These are phyloP conservation scores for Ambrosia hybrid DNA, from an alignment of 140 eudicot species.

Conservation along the genomic window DNA sequence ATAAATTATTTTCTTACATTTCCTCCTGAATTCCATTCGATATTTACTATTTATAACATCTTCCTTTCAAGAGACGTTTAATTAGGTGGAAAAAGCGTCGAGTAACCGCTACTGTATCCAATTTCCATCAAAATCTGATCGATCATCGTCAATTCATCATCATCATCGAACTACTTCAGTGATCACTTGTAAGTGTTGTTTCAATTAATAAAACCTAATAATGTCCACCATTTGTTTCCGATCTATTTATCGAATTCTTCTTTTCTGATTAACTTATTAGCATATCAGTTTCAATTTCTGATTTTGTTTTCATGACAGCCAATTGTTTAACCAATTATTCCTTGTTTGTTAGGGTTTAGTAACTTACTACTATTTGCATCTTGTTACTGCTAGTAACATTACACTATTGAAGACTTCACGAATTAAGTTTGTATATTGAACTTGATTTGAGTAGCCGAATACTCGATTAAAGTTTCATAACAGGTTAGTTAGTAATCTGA, in stretches of 20 bases:
- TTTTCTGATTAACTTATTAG: background rate
- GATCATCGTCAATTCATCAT: too few species aligned
- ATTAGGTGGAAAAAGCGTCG: too few species aligned
- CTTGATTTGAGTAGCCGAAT: conserved; percentile 15
- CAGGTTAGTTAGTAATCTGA: background rate
- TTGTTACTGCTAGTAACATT: conserved; percentile 3
- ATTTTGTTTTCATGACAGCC: background rate
- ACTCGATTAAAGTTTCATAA: background rate
- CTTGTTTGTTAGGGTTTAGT: conserved; percentile 10
- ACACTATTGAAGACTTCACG: background rate
- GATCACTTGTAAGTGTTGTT: too few species aligned
- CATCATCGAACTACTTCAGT: too few species aligned
- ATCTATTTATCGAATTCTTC: conserved; percentile 11
- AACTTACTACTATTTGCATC: background rate
- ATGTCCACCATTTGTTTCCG: background rate
- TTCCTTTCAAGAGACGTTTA: too few species aligned
- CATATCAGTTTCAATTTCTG: background rate
- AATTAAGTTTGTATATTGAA: background rate
- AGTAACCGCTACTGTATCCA: too few species aligned
- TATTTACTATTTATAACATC: too few species aligned
- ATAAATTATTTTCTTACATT: too few species aligned
- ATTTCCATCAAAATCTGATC: too few species aligned
- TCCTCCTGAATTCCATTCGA: too few species aligned
- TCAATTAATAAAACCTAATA: background rate
- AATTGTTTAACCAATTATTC: background rate